Conservation (phyloP, 139 green algal genomes). For the Spirogloea muscicola region DNA sequence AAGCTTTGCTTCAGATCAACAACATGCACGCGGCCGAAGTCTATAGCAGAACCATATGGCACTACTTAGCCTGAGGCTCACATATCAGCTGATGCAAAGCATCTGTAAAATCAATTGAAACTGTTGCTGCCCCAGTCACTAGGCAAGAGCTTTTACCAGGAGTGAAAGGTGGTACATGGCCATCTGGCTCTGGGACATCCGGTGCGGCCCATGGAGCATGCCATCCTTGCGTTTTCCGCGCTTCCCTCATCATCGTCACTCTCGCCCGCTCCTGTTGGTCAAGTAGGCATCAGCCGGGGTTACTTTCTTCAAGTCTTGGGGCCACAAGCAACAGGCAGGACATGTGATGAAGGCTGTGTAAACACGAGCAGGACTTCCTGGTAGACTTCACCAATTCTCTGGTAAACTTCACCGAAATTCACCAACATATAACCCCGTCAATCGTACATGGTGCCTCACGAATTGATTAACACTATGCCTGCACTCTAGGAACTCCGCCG, state of each 20-base stretch:
- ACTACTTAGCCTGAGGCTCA: not conserved
- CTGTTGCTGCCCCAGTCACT: not conserved
- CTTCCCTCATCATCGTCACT: too few relatives aligned
- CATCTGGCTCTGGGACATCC: not conserved
- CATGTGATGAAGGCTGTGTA: too few relatives aligned
- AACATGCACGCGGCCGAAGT: not conserved
- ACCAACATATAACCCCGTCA: not conserved
- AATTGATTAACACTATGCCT: not conserved
- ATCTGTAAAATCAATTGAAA: not conserved
- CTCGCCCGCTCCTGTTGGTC: too few relatives aligned
- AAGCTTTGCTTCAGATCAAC: not conserved
- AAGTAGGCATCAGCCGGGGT: too few relatives aligned
- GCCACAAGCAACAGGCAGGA: too few relatives aligned
- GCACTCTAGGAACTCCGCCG: not conserved
- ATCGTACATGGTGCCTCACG: not conserved
- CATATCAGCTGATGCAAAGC: not conserved
- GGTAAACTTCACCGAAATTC: not conserved
- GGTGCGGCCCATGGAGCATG: not conserved
- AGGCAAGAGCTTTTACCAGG: not conserved
- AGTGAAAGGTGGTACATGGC: too few relatives aligned
- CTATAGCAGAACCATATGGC: not conserved
- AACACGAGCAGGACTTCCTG: not conserved
- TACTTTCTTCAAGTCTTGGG: too few relatives aligned
- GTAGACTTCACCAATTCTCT: too few relatives aligned
- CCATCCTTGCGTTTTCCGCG: conserved; percentile 27